phyloP scores from a whole-genome alignment of 2,329 filamentous ascomycete species.

The Aureobasidium uvarum region DNA sequence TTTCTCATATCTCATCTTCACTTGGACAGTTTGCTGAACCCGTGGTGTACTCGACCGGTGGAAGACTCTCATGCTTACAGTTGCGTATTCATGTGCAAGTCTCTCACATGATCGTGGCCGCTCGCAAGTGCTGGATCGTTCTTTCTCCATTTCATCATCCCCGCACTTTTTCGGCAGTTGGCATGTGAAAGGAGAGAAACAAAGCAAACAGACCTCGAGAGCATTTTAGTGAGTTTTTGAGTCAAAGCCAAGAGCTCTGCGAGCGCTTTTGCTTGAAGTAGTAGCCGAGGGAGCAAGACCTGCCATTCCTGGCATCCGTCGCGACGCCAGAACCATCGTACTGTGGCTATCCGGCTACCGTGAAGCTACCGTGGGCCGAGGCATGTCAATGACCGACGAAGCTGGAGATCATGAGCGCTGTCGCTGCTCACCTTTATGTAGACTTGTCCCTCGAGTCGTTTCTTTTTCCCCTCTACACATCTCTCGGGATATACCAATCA shows the following conservation, averaged over 20 bases:
- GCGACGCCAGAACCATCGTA: background rate
- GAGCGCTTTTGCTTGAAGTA: background rate
- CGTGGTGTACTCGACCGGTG: background rate
- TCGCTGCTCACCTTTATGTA: conserved; percentile 23
- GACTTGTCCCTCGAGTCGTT: conserved; percentile 15
- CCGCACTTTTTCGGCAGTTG: conserved; percentile 21
- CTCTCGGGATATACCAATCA: conserved; percentile 6
- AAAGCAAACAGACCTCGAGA: conserved; percentile 10
- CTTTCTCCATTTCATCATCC: conserved; percentile 15
- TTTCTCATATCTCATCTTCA: background rate
- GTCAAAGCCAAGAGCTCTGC: background rate
- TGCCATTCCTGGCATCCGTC: background rate
- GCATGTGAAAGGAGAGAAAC: conserved; percentile 22
- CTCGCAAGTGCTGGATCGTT: background rate
- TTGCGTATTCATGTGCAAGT: background rate
- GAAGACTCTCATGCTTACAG: background rate
- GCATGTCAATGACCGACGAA: conserved; percentile 22
- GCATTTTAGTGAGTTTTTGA: background rate
- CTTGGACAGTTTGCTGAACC: background rate
- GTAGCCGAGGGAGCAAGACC: background rate
- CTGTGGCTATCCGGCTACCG: conserved; percentile 16
- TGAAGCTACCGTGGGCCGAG: conserved; percentile 22
- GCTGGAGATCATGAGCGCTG: conserved; percentile 19
- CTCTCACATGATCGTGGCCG: conserved; percentile 17
- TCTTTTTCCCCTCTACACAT: conserved; percentile 24